Conservation (phyloP, 495 filamentous ascomycete genomes). For the Hypoxylon subgilvum region DNA sequence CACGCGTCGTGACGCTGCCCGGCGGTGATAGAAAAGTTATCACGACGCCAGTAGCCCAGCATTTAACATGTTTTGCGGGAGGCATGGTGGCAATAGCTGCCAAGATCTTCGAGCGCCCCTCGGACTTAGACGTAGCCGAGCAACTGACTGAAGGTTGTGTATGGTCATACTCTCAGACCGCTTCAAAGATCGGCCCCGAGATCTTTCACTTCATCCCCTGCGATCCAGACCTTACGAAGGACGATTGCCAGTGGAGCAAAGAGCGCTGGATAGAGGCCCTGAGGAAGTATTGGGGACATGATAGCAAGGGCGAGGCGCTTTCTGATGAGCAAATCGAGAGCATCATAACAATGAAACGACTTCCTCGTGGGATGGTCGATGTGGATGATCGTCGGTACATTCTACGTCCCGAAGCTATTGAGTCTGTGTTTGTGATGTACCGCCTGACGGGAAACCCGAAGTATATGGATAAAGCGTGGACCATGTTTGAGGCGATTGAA, state of each 20-base stretch:
- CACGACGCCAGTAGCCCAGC: slow-evolving; percentile 46
- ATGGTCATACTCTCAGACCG: slow-evolving; percentile 79
- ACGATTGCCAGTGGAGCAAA: slow-evolving; percentile 43
- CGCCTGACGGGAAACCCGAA: slow-evolving; percentile 61
- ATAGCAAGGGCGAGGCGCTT: slow-evolving; percentile 30
- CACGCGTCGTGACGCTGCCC: slow-evolving; percentile 37
- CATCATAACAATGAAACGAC: slow-evolving; percentile 51
- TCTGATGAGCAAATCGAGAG: slow-evolving; percentile 47
- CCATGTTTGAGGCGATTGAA: slow-evolving; percentile 57
- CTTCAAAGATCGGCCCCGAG: slow-evolving; percentile 81
- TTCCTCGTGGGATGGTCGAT: slow-evolving; percentile 65
- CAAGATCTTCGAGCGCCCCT: slow-evolving; percentile 70
- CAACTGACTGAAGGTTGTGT: slow-evolving; percentile 85
- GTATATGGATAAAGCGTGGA: slow-evolving; percentile 66
- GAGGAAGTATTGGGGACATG: slow-evolving; percentile 41
- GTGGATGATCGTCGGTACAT: slow-evolving; percentile 69
- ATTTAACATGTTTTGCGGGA: slow-evolving; percentile 74
- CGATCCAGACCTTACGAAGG: slow-evolving; percentile 43
- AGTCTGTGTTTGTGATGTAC: slow-evolving; percentile 67
- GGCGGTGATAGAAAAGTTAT: slow-evolving; percentile 25
- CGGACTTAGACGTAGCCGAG: slow-evolving; percentile 73
- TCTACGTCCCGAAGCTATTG: slow-evolving; percentile 71
- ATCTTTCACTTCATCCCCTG: slow-evolving; percentile 67
- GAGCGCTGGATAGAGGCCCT: slow-evolving; percentile 38
- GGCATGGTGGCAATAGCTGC: slow-evolving; percentile 86